Base-by-base conservation (phyloP, 2,329 filamentous ascomycete genomes). In the Sphaerostilbella broomeana region DNA sequence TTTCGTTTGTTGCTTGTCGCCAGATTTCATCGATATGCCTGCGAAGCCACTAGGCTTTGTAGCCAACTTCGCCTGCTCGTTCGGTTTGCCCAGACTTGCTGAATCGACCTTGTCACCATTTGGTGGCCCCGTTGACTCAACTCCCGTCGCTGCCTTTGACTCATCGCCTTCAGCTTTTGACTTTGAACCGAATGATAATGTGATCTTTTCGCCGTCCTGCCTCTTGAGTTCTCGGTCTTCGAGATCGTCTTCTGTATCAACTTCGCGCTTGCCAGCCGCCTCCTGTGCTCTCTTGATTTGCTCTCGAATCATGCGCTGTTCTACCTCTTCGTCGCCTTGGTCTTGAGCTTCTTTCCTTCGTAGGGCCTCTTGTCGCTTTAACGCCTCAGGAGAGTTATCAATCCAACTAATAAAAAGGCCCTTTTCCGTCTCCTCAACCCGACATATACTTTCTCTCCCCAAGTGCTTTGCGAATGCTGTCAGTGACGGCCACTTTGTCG, bases 391-490 rank as follows among this genome's bases (percentile, higher is more conserved):
- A 24, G 83, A 89, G 52, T 90, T 87, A 56, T 98, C 90, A 42
- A 95, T 81, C 86, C 89, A 98, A 2, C 83, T 73, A 38, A 98
- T 80, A 53, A 88, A 84, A 27, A 97, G 53, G 0, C 86, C 92
- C 60, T 95, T 90, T 5, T 79, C 78, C 27, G 81, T 86, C 60
- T 97, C 90, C 61, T 97, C 88, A 0, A 97, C 89, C 20, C 86
- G 72, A 53, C 86, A 94, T 31, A 95, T 79, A 0, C 90, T 86
- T 60, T 97, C 88, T 16, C 84, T 69, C 0, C 90, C 89, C 1
- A 98, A 66, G 54, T 86, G 69, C 56, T 95, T 94, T 11, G 85
- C 86, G 57, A 95, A 94, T 52, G 97, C 88, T 3, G 88, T 90
- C 51, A 98, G 65, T 38, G 78, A 86, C 4, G 81, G 77, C 88